Evolutionary conservation across 75 land plant genomes (phyloP).

Genomic region (Pinus tabuliformis): DNA sequence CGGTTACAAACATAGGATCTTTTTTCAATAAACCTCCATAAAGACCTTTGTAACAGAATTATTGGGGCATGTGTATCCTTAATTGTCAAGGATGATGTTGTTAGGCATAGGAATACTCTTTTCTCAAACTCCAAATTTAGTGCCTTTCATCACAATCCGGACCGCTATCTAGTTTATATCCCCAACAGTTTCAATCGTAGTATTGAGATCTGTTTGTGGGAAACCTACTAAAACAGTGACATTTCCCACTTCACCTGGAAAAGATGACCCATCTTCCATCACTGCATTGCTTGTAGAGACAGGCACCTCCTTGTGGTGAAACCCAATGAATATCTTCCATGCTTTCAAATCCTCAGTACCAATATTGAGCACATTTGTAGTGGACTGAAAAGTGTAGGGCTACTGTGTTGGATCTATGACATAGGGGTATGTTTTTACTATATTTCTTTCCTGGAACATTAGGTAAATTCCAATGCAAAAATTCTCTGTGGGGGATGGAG

Average conservation of each 20-base stretch:
- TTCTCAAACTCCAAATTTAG: conserved; percentile 62
- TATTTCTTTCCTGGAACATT: conserved; percentile 24
- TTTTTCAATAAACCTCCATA: conserved; percentile 64
- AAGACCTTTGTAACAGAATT: conserved; percentile 11
- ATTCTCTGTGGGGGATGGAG: conserved; percentile 16
- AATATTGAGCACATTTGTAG: conserved; percentile 41
- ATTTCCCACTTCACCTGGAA: conserved; percentile 57
- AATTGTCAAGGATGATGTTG: conserved; percentile 52
- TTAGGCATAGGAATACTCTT: conserved; percentile 59
- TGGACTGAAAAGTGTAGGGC: conserved; percentile 67
- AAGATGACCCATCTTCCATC: conserved; percentile 25
- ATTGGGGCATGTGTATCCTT: conserved; percentile 53
- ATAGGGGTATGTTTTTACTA: conserved; percentile 34
- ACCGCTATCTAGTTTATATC: conserved; percentile 54
- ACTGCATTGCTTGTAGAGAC: conserved; percentile 52
- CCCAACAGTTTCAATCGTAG: conserved; percentile 79
- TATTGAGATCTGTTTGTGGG: conserved; percentile 50
- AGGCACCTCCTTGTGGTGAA: conserved; percentile 58
- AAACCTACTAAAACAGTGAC: conserved; percentile 52
- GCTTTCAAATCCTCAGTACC: conserved; percentile 47
- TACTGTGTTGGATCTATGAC: conserved; percentile 50
- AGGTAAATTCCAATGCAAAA: conserved; percentile 54
- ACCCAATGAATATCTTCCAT: conserved; percentile 72
- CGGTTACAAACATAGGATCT: conserved; percentile 18
- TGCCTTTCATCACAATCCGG: conserved; percentile 44